phyloP scores from a whole-genome alignment of 371 early-diverging fungal genomes.

The Mucor lusitanicus region DNA sequence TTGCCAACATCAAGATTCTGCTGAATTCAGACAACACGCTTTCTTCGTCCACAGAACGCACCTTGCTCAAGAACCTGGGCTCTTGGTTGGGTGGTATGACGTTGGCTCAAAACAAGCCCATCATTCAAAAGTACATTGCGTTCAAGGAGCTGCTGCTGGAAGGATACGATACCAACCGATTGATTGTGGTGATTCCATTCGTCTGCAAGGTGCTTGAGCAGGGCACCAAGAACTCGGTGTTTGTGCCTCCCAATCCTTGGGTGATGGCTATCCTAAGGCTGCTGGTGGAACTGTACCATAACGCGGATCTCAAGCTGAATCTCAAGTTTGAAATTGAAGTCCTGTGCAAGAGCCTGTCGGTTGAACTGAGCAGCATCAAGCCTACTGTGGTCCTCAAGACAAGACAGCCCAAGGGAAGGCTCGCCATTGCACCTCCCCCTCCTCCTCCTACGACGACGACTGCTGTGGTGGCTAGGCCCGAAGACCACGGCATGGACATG shows the following conservation, averaged over 20 bases:
- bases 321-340: constrained; percentile 98
- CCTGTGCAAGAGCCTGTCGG: constrained; percentile 85
- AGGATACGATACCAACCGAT: constrained; percentile 83
- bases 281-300: constrained; percentile 90
- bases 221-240: constrained; percentile 79
- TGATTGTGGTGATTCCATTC: constrained; percentile 97
- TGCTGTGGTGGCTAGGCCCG: constrained; percentile 26
- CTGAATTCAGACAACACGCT: constrained; percentile 93
- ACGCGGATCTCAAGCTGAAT: constrained; percentile 91
- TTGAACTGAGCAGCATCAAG: constrained; percentile 70
- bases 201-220: constrained; percentile 97
- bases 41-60: constrained; percentile 86
- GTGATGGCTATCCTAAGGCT: constrained; percentile 91
- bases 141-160: constrained; percentile 93
- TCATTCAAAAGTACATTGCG: constrained; percentile 89
- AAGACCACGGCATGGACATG: constrained; percentile 24
- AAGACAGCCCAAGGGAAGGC: constrained; percentile 49
- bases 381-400: constrained; percentile 78
- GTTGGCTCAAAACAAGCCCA: constrained; percentile 90
- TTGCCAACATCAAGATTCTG: constrained; percentile 80
- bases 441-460: too few species aligned
- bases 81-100: constrained; percentile 98
- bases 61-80: constrained; percentile 92
- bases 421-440: not conserved
- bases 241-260: constrained; percentile 98